Base-by-base conservation (phyloP, 2,329 filamentous ascomycete species). In the Calycina herbarum region DNA sequence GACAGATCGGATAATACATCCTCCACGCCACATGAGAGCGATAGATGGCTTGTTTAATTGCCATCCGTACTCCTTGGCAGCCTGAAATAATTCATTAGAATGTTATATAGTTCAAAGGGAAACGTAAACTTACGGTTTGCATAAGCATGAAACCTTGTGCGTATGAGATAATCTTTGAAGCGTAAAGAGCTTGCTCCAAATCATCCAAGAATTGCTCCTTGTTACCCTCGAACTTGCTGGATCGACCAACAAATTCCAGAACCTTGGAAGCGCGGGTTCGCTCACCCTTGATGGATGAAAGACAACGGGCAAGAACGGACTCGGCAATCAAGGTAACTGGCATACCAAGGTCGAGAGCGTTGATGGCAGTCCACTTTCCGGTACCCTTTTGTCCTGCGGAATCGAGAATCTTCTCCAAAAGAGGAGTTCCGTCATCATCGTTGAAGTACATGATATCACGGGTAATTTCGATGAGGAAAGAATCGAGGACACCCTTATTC, bases 41-140 rank as follows among this genome's bases (percentile, higher is more conserved):
- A 99, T 99, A 76, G 96, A 97, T 72, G 95, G 95, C 91, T 98
- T 98, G 91, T 99, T 97, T 75, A 99, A 90, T 88, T 97, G 97
- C 95, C 95, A 99, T 75, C 83, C 82, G 85, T 96, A 99, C 81
- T 98, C 92, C 82, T 90, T 93, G 81, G 94, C 95, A 74, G 95
- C 94, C 92, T 95, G 73, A 66, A 71, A 63, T 63, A 51, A 48
- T 61, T 71, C 51, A 63, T 72, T 77, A 69, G 78, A 64, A 7
- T 27, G 29, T 58, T 15, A 33, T 60, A 33, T 29, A 17, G 42
- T 27, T 56, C 8, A 56, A n/a, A 17, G 29, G 40, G 15, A 56
- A 29, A 65, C 58, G 3, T 8, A 24, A 11, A 80, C 88, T 81
- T 82, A 94, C 93, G 83, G 96, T 91, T 85, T 98, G 94, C 88